Conservation (phyloP, 768 basidiomycete species). For the Boletus insuetus region DNA sequence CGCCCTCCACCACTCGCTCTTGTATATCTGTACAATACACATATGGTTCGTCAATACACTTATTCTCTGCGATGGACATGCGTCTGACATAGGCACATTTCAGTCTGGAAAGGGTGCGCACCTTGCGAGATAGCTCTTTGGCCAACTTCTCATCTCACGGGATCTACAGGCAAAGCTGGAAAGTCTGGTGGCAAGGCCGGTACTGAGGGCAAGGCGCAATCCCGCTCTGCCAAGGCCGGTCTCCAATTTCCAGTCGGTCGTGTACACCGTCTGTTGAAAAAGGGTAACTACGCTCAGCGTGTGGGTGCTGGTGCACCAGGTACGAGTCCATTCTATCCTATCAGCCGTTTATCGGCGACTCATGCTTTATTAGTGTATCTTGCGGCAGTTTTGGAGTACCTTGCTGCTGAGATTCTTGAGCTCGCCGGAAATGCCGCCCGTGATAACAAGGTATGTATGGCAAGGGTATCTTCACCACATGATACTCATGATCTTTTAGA, state of each 20-base stretch:
- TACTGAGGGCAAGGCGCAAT: slow-evolving; percentile 55
- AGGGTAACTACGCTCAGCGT: slow-evolving; percentile 85
- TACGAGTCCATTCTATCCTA: slow-evolving; percentile 26
- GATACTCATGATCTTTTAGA: slow-evolving; percentile 36
- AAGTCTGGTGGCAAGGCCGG: slow-evolving; percentile 52
- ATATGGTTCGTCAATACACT: slow-evolving; percentile 24
- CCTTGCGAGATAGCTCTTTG: background rate
- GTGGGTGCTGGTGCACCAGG: slow-evolving; percentile 89
- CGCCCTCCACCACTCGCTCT: slow-evolving; percentile 1
- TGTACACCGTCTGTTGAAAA: slow-evolving; percentile 86
- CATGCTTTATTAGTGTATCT: slow-evolving; percentile 61
- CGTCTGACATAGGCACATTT: slow-evolving; percentile 1
- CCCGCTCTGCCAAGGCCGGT: slow-evolving; percentile 71
- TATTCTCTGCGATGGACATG: background rate
- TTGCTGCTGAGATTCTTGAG: slow-evolving; percentile 92
- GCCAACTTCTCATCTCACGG: slow-evolving; percentile 3
- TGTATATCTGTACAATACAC: slow-evolving; percentile 21
- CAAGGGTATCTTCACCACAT: background rate
- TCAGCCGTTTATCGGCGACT: background rate
- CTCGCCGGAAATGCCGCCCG: slow-evolving; percentile 79
- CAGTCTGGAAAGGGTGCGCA: slow-evolving; percentile 34
- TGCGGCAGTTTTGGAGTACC: slow-evolving; percentile 88
- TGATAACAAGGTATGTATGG: slow-evolving; percentile 31
- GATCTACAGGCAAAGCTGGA: slow-evolving; percentile 43
- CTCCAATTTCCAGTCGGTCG: slow-evolving; percentile 90